A percentile compares a stretch with the other conserved stretches of the same genome.
Conservation (phyloP, 495 filamentous ascomycete genomes). For the Penicillium manginii region DNA sequence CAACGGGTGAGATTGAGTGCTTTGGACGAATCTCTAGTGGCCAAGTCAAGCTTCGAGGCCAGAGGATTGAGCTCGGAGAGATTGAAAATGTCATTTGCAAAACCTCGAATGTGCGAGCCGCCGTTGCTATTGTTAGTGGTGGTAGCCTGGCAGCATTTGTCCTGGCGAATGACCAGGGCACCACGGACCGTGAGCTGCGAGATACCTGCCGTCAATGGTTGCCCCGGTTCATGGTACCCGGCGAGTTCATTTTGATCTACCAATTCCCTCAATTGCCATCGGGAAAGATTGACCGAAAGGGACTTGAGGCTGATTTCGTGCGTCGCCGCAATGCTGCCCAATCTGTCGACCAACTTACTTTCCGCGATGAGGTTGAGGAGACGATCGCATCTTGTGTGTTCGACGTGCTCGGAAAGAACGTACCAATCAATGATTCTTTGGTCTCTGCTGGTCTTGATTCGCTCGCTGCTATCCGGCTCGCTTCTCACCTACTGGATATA, state of each 20-base stretch:
- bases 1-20: conserved; percentile 74
- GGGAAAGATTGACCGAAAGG: conserved; percentile 74
- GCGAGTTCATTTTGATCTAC: conserved; percentile 62
- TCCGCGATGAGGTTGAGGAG: conserved; percentile 41
- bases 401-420: conserved; percentile 45
- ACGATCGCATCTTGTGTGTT: conserved; percentile 51
- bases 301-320: conserved; percentile 60
- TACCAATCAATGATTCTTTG: conserved; percentile 50
- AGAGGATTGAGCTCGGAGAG: conserved; percentile 82
- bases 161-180: conserved; percentile 42
- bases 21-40: conserved; percentile 75
- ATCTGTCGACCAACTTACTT: conserved; percentile 33
- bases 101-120: conserved; percentile 53
- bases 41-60: conserved; percentile 82
- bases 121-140: conserved; percentile 62
- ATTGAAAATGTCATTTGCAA: conserved; percentile 70
- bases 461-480: conserved; percentile 67
- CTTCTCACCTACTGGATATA: conserved; percentile 56
- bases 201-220: conserved; percentile 70
- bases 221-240: conserved; percentile 77
- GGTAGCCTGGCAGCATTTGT: conserved; percentile 71
- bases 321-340: conserved; percentile 21
- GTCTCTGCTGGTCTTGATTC: conserved; percentile 70
- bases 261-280: conserved; percentile 73
- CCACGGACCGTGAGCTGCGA: conserved; percentile 43